Evolutionary conservation across 495 filamentous ascomycete genomes (phyloP), one percentile per base, ranked within the genome.

Genomic region (Daldinia grandis): DNA sequence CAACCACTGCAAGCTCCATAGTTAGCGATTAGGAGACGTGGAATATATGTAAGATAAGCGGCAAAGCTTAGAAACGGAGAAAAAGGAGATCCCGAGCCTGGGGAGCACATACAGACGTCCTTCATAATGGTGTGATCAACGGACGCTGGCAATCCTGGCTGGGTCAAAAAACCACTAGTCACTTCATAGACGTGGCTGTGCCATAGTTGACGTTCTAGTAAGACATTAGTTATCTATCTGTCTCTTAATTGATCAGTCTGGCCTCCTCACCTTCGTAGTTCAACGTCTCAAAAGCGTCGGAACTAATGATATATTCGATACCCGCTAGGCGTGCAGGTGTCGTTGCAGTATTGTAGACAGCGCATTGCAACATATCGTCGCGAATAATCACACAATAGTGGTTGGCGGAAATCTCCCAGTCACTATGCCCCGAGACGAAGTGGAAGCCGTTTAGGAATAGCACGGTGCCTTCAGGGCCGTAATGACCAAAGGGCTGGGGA

Each of bases 391-490:
- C 74, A 55, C 78, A 81, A 54, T 79, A 81, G 55, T 81, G 78
- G 56, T 81, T 80, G 5, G 75, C 80, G 19, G 76, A 76, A 6
- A 80, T 61, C 61, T 77, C 78, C 31, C 66, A 74, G 30, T 78
- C 64, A 12, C 62, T 72, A 27, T 74, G 65, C 37, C 79, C 80
- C 5, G 74, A 78, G 38, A 75, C 69, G 62, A 79, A 81, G 54
- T 82, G 79, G 71, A 82, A 81, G 28, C 80, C 79, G 47, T 82
- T 82, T 28, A 80, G 66, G 60, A 77, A 78, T 10, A 79, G 56
- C 9, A 79, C 74, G 1, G 74, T 64, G 15, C 73, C 73, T 31
- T 76, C 58, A 14, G 76, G 72, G 10, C 76, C 76, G 40, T 72
- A 64, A 49, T 57, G 57, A 15, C 77, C 76, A 27, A 78, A 77